Evolutionary conservation across 148 eudicot genomes (phyloP).

Genomic region (Rhododendron ovatum): DNA sequence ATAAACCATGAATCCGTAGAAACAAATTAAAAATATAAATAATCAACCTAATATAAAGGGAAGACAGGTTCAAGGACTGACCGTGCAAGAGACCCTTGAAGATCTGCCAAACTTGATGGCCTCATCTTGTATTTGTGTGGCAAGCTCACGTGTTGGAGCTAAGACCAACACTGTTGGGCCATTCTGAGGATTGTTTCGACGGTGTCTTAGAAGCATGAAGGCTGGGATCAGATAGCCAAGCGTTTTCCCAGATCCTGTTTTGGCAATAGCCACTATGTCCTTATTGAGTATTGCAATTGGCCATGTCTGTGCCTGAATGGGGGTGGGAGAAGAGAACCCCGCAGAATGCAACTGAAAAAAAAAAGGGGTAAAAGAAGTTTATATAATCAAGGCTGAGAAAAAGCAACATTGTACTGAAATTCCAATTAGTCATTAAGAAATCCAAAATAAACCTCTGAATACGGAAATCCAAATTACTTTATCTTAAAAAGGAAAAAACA

Average conservation of each 20-base stretch:
- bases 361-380: conserved; percentile 3
- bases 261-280: conserved; percentile 98
- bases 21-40: background rate
- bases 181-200: conserved; percentile 61
- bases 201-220: conserved; percentile 71
- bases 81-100: conserved; percentile 83
- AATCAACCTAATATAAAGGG: background rate
- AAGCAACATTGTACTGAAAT: background rate
- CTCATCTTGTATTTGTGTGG: conserved; percentile 90
- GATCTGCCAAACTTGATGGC: conserved; percentile 87
- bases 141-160: conserved; percentile 98
- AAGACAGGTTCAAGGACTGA: conserved; percentile 15
- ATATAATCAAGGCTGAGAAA: conserved; percentile 7
- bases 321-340: conserved; percentile 89
- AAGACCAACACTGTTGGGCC: conserved; percentile 94
- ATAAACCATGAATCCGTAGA: conserved; percentile 3
- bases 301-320: conserved; percentile 99
- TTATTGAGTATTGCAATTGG: conserved; percentile 84
- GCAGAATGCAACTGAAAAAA: conserved; percentile 70
- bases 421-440: background rate
- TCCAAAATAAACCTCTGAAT: background rate
- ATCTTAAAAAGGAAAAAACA: conserved; percentile 18
- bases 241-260: conserved; percentile 98
- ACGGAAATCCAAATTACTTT: background rate
- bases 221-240: conserved; percentile 94